phyloP scores from a whole-genome alignment of 1,139 yeast species.

The Petasospora fabianii region DNA sequence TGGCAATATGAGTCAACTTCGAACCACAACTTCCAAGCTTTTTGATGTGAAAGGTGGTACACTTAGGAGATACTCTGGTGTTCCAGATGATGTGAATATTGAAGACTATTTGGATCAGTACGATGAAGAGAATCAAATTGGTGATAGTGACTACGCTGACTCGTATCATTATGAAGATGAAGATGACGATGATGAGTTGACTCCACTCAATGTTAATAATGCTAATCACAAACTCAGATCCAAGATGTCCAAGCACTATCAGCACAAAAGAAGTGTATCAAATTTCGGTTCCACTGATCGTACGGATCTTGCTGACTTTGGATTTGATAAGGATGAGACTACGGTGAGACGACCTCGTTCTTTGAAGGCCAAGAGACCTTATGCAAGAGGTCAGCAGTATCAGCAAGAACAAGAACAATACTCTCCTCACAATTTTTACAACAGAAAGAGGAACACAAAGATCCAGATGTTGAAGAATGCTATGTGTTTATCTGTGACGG shows the following conservation, averaged over 20 bases:
- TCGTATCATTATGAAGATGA: constrained; percentile 27
- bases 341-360: constrained; percentile 4
- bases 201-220: constrained; percentile 32
- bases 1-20: constrained; percentile 33
- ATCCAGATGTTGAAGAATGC: constrained; percentile 39
- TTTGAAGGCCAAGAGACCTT: constrained; percentile 11
- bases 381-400: constrained; percentile 9
- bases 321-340: constrained; percentile 6
- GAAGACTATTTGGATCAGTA: constrained; percentile 50
- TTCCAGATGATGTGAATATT: constrained; percentile 64
- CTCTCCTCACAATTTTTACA: constrained; percentile 54
- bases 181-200: constrained; percentile 27
- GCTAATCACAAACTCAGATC: constrained; percentile 32
- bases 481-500: constrained; percentile 53
- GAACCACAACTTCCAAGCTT: constrained; percentile 68
- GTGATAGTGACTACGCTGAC: constrained; percentile 29
- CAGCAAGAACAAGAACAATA: constrained; percentile 40
- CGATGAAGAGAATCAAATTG: constrained; percentile 44
- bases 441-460: constrained; percentile 30
- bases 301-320: constrained; percentile 5
- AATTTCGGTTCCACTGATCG: constrained; percentile 11
- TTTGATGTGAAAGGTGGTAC: constrained; percentile 71
- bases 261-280: constrained; percentile 31
- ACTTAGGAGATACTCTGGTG: constrained; percentile 67
- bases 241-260: constrained; percentile 24